These are phyloP conservation scores for Cyberlindnera lachancei DNA, from an alignment of 805 yeast species.

Conservation along the genomic window DNA sequence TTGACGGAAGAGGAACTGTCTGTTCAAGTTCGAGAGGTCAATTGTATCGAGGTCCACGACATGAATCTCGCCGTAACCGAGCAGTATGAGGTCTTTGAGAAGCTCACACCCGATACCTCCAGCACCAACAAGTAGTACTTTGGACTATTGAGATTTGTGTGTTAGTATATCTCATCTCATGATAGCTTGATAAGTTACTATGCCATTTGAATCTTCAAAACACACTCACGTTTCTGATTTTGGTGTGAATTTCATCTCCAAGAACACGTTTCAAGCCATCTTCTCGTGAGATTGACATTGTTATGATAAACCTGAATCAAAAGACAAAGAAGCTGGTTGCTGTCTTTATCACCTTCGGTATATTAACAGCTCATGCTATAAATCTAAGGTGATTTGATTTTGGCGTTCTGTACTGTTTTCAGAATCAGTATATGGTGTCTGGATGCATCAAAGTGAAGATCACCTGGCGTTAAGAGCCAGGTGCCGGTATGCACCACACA, in stretches of 20 bases:
- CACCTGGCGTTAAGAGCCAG: too few relatives aligned
- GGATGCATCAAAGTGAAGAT: too few relatives aligned
- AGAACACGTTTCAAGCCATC: constrained; percentile 12
- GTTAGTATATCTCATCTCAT: background rate
- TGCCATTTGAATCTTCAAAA: too few relatives aligned
- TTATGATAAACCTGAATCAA: background rate
- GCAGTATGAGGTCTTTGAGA: constrained; percentile 66
- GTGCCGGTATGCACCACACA: too few relatives aligned
- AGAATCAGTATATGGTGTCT: too few relatives aligned
- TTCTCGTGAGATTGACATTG: constrained; percentile 12
- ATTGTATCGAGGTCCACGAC: constrained; percentile 94
- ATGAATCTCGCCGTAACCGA: constrained; percentile 83
- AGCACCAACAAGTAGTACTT: constrained; percentile 82
- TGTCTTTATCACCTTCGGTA: too few relatives aligned
- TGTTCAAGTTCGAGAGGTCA: constrained; percentile 82
- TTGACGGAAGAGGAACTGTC: constrained; percentile 87
- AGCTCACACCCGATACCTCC: constrained; percentile 97
- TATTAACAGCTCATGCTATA: too few relatives aligned
- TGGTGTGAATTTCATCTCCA: constrained; percentile 7
- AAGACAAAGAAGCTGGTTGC: too few relatives aligned
- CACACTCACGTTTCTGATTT: constrained; percentile 10
- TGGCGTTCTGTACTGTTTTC: too few relatives aligned
- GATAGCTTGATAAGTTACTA: background rate
- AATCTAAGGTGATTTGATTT: too few relatives aligned
- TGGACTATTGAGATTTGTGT: constrained; percentile 26